Conservation (phyloP, 2,329 filamentous ascomycete genomes). For the Penicillium occitanis region DNA sequence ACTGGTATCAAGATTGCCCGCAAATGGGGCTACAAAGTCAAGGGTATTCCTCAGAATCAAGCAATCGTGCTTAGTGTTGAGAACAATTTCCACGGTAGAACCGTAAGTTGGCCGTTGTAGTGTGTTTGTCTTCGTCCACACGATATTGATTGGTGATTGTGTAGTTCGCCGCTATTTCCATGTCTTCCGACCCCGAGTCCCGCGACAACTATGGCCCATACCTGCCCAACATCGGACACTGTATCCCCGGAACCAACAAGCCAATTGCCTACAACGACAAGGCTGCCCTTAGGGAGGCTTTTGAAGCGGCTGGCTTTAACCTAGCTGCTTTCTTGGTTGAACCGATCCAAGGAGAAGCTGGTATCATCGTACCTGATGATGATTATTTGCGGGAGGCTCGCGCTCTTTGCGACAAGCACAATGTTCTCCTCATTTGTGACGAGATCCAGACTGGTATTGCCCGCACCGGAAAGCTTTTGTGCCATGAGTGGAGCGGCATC, state of each 20-base stretch:
- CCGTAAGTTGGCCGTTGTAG: conserved; percentile 59
- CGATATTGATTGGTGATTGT: conserved; percentile 6
- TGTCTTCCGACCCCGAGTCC: conserved; percentile 93
- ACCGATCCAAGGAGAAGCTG: conserved; percentile 96
- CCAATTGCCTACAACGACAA: conserved; percentile 85
- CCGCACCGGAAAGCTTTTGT: conserved; percentile 89
- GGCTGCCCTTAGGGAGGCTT: conserved; percentile 71
- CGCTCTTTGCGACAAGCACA: conserved; percentile 88
- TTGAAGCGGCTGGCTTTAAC: conserved; percentile 78
- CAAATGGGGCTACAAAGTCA: conserved; percentile 98
- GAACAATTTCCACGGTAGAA: conserved; percentile 96
- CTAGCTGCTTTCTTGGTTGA: conserved; percentile 93
- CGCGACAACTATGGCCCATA: conserved; percentile 97
- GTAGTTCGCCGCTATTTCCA: conserved; percentile 88
- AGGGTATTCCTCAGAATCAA: conserved; percentile 80
- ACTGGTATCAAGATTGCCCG: conserved; percentile 93
- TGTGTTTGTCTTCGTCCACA: not conserved
- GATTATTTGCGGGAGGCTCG: conserved; percentile 79
- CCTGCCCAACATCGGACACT: conserved; percentile 80
- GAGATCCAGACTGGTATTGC: conserved; percentile 99
- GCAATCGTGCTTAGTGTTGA: conserved; percentile 79
- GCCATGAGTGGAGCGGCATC: conserved; percentile 90
- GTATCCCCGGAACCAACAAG: conserved; percentile 71
- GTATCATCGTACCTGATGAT: conserved; percentile 90
- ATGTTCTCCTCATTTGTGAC: conserved; percentile 93